Conservation (phyloP, 139 green algal genomes). For the Coelastrella sp. region DNA sequence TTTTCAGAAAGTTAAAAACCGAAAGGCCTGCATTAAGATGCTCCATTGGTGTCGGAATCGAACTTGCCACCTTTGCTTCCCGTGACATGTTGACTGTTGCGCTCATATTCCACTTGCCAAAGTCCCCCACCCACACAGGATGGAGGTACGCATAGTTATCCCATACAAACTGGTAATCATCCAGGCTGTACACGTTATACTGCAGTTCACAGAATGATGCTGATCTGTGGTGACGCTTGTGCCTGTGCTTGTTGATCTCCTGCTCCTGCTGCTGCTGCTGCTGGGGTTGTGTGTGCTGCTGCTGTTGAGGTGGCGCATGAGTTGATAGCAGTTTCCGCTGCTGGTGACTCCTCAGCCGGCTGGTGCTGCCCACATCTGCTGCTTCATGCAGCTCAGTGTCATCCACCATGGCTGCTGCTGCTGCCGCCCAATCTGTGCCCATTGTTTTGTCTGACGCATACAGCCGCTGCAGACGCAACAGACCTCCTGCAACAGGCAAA, state of each 20-base stretch:
- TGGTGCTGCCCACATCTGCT: background rate
- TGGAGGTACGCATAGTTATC: slow-evolving; percentile 53
- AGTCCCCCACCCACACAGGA: slow-evolving; percentile 56
- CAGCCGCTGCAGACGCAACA: slow-evolving; percentile 22
- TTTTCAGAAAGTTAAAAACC: background rate
- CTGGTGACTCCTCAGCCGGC: background rate
- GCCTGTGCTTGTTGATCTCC: background rate
- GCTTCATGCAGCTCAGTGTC: background rate
- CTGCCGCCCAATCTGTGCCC: slow-evolving; percentile 37
- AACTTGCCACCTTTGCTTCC: background rate
- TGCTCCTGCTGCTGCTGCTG: background rate
- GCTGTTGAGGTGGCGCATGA: background rate
- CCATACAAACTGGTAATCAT: slow-evolving; percentile 57
- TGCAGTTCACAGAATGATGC: slow-evolving; percentile 52
- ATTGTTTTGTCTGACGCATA: background rate
- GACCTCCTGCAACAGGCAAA: slow-evolving; percentile 7
- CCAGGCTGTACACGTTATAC: slow-evolving; percentile 68
- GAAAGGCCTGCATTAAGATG: background rate
- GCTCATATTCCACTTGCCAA: slow-evolving; percentile 66
- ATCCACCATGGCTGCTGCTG: background rate
- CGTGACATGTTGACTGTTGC: slow-evolving; percentile 20
- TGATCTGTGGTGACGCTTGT: background rate
- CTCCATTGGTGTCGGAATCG: background rate
- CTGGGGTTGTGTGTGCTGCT: background rate
- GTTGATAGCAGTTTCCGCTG: background rate